Conservation (phyloP, 345 rosid genomes). For the Citrus reticulata region DNA sequence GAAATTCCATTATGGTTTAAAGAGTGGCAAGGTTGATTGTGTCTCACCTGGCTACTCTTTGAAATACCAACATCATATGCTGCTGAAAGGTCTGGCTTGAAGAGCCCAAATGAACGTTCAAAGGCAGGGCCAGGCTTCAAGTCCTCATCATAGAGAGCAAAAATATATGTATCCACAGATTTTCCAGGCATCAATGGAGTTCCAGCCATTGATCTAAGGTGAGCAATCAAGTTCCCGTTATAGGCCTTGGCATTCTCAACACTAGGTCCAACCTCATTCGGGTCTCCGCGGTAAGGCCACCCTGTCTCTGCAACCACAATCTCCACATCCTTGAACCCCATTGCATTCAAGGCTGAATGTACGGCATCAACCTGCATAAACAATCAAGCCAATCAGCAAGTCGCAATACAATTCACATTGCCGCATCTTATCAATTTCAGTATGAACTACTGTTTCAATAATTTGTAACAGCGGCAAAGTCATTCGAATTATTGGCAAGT, state of each 20-base stretch:
- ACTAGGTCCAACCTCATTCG: constrained; percentile 70
- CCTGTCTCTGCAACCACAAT: constrained; percentile 93
- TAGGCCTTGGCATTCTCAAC: constrained; percentile 88
- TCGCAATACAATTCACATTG: neutral
- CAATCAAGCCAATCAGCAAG: neutral
- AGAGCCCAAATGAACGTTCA: constrained; percentile 81
- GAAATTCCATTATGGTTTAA: neutral
- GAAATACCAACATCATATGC: constrained; percentile 63
- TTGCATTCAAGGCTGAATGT: constrained; percentile 66
- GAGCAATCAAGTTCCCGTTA: constrained; percentile 81
- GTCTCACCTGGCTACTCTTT: constrained; percentile 66
- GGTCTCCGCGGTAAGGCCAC: constrained; percentile 79
- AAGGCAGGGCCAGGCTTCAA: constrained; percentile 75
- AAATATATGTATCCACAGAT: constrained; percentile 83
- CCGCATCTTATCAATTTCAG: neutral
- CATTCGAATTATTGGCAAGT: neutral
- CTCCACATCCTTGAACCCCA: constrained; percentile 74
- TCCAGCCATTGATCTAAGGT: constrained; percentile 72
- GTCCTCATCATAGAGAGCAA: constrained; percentile 87
- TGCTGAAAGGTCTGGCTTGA: constrained; percentile 69
- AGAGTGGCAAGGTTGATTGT: neutral
- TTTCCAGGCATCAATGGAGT: constrained; percentile 96
- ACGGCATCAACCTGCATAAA: constrained; percentile 77
- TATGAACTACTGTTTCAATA: neutral
- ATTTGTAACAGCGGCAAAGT: neutral